Percentiles rank a stretch among this genome's conserved stretches.
phyloP scores from a whole-genome alignment of 495 filamentous ascomycete genomes.

The Bathelium albidoporum region DNA sequence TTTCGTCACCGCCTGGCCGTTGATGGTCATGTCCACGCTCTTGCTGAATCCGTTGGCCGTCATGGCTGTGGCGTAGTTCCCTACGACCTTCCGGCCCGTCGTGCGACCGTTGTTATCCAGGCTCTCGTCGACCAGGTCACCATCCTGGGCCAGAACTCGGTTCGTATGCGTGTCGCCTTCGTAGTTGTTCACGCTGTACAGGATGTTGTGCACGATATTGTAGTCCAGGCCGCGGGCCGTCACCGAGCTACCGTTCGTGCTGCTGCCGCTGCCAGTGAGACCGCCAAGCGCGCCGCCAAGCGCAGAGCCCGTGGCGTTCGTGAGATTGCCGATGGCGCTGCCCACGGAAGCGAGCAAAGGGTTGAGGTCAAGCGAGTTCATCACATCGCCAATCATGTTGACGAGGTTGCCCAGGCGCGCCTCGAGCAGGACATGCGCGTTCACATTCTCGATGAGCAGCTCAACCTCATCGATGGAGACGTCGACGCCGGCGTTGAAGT shows the following conservation, averaged over 20 bases:
- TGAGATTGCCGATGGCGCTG: constrained; percentile 36
- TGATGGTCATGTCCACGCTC: constrained; percentile 27
- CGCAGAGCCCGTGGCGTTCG: constrained; percentile 35
- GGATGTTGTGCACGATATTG: constrained; percentile 40
- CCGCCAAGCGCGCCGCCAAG: constrained; percentile 18
- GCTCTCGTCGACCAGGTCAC: constrained; percentile 40
- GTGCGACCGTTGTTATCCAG: constrained; percentile 44
- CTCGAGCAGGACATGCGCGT: constrained; percentile 46
- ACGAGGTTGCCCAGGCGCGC: constrained; percentile 47
- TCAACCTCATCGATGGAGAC: constrained; percentile 42
- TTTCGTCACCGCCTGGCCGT: constrained; percentile 31
- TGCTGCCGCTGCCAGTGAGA: neutral
- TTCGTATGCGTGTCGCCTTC: constrained; percentile 45
- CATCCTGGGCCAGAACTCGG: constrained; percentile 44
- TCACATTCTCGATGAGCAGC: constrained; percentile 44
- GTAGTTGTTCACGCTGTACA: constrained; percentile 49
- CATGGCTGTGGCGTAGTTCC: constrained; percentile 41
- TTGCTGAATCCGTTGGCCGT: constrained; percentile 43
- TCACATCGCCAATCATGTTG: constrained; percentile 42
- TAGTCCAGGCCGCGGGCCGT: constrained; percentile 17
- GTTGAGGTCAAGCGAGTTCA: constrained; percentile 47
- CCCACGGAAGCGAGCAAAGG: constrained; percentile 46
- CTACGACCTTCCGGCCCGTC: constrained; percentile 31
- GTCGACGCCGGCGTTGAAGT: constrained; percentile 48
- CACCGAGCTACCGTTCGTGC: constrained; percentile 13